Percentiles rank a stretch among this genome's conserved stretches.
Evolutionary conservation across 2,329 filamentous ascomycete species (phyloP).

Genomic region (Pyrenochaeta sp.): DNA sequence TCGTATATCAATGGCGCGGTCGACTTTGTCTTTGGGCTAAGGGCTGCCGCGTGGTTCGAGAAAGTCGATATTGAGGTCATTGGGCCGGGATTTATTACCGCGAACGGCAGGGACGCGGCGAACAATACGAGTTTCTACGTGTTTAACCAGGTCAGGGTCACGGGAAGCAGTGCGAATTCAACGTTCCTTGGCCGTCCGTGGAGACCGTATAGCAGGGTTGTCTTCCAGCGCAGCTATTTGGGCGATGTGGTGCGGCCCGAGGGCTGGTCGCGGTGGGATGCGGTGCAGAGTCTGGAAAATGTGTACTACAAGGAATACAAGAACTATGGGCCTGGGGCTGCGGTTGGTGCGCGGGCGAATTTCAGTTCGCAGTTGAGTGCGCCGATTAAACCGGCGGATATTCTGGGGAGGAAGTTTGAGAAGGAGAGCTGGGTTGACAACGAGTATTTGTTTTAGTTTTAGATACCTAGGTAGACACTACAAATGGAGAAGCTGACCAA

Average conservation of each 20-base stretch:
- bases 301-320: constrained; percentile 24
- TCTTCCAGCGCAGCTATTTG: constrained; percentile 59
- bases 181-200: constrained; percentile 61
- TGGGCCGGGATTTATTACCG: constrained; percentile 26
- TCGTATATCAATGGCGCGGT: constrained; percentile 64
- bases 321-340: constrained; percentile 24
- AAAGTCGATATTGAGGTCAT: constrained; percentile 35
- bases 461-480: too few relatives aligned
- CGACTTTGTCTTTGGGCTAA: constrained; percentile 63
- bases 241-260: constrained; percentile 62
- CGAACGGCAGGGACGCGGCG: constrained; percentile 25
- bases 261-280: constrained; percentile 58
- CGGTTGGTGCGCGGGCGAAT: constrained; percentile 2
- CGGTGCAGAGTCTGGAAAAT: constrained; percentile 19
- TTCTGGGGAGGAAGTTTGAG: constrained; percentile 19
- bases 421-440: constrained; percentile 27
- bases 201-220: constrained; percentile 56
- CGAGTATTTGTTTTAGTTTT: constrained; percentile 9
- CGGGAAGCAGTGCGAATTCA: constrained; percentile 42
- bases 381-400: constrained; percentile 10
- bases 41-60: constrained; percentile 57
- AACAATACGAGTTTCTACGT: constrained; percentile 56
- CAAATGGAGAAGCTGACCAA: too few relatives aligned
- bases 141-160: constrained; percentile 58
- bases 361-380: constrained; percentile 15